Evolutionary conservation across 345 rosid genomes (phyloP).

Genomic region (Pseudoturritis turrita): DNA sequence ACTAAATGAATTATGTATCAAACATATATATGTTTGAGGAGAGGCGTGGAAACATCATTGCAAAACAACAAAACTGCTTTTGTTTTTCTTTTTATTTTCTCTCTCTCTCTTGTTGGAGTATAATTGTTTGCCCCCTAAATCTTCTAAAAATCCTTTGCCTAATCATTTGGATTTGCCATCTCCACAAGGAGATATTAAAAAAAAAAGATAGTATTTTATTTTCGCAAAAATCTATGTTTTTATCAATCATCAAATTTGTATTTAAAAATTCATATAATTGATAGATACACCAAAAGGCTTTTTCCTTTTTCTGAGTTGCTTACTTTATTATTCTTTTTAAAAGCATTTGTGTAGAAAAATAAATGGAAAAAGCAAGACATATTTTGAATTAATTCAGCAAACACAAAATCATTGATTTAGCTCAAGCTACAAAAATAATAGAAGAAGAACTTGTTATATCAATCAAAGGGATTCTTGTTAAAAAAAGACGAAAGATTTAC

Average conservation of each 20-base stretch:
- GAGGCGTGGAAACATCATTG: constrained; percentile 30
- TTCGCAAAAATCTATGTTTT: constrained; percentile 16
- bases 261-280: not conserved
- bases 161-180: constrained; percentile 31
- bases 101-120: constrained; percentile 1
- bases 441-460: constrained; percentile 6
- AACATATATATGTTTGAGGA: not conserved
- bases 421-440: constrained; percentile 15
- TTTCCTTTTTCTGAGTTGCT: constrained; percentile 6
- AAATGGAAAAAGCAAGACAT: not conserved
- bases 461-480: constrained; percentile 4
- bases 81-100: not conserved
- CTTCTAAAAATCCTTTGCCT: constrained; percentile 30
- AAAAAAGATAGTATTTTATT: not conserved
- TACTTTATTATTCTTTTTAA: constrained; percentile 10
- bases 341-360: not conserved
- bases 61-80: constrained; percentile 29
- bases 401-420: not conserved
- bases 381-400: not conserved
- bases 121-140: constrained; percentile 28
- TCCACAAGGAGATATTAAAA: not conserved
- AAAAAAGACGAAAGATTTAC: not conserved
- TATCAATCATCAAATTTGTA: constrained; percentile 8
- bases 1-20: not conserved
- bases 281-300: not conserved